Base-by-base conservation (phyloP, 116 monocot species). In the Papilionanthe hybrid region DNA sequence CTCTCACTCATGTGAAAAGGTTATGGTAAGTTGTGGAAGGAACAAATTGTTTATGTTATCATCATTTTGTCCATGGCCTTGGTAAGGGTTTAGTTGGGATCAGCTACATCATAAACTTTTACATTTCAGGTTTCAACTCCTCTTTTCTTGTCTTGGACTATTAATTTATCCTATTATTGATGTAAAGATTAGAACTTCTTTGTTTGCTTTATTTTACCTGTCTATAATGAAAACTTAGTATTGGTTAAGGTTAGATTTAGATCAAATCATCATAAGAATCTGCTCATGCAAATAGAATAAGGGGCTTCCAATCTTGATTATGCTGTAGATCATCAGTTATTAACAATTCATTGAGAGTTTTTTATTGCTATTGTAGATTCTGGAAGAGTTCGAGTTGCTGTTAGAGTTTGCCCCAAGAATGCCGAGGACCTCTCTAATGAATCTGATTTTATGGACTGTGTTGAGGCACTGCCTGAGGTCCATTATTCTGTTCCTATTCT, bases 391-490 rank as follows among this genome's bases (percentile, higher is more conserved):
- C 85, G 94, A 57, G 94, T 92, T 55, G 90, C 94, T 65, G 74
- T 94, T 76, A 90, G 94, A 77, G 79, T 92, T 81, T 85, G 94
- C 44, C 94, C 94, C 10, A 90, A 85, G 80, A 92, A 86, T 90
- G 81, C 86, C 72, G 92, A 85, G 47, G 94, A 94, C 66, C 81
- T 86, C 29, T 75, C 79, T 55, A 22, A 30, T 43, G 90, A 88
- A 60, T 78, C 85, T 55, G 92, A 94, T 76, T 94, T 88, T 80
- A 58, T 85, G 77, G 83, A 89, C 75, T 92, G 88, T 72, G 79
- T 94, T 72, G 94, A 94, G 82, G 79, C 92, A 49, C 88, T 92
- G 48, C 87, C 94, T 32, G 94, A 94, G 94, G 94, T 93, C 80
- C 57, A 42, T 81, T 30, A 68, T 27, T 72, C 75, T 77, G 43